These are phyloP conservation scores for Madurella mycetomatis DNA, from an alignment of 2,329 filamentous ascomycete species.

Conservation along the genomic window DNA sequence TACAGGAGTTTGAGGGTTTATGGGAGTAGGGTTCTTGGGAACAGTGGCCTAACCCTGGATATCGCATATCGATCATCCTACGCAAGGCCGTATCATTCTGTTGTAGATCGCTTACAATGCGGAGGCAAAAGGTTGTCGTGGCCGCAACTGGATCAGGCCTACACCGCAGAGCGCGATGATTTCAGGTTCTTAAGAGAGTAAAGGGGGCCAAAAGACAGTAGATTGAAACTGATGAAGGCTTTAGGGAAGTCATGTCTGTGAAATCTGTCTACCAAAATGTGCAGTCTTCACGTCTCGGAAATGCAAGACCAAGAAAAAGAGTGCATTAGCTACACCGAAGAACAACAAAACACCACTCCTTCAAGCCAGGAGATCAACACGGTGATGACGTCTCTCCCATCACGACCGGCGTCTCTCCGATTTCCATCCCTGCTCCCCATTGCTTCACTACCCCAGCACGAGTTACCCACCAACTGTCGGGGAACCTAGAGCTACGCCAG, in stretches of 20 bases:
- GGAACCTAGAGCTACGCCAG: constrained; percentile 21
- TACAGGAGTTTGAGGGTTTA: background rate
- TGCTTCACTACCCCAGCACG: background rate
- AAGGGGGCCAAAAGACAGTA: too few species aligned
- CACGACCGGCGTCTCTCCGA: constrained; percentile 34
- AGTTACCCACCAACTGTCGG: constrained; percentile 28
- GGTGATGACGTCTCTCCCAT: constrained; percentile 59
- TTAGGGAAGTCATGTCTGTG: too few species aligned
- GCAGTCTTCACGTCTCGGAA: too few species aligned
- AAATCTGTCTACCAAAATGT: too few species aligned
- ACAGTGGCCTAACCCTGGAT: background rate
- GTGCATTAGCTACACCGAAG: constrained; percentile 1
- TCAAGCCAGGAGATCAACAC: constrained; percentile 26
- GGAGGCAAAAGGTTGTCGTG: too few species aligned
- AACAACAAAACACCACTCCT: constrained; percentile 6
- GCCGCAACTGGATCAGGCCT: too few species aligned
- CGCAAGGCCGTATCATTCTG: constrained; percentile 1
- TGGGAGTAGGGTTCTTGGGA: background rate
- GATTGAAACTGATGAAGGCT: too few species aligned
- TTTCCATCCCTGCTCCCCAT: constrained; percentile 19
- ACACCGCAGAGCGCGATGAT: too few species aligned
- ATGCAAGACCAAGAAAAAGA: constrained; percentile 16
- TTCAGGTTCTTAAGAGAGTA: too few species aligned
- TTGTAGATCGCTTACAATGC: constrained; percentile 3
- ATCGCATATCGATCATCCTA: background rate